Percentiles rank a stretch among this genome's conserved stretches.
Conservation (phyloP, 2,329 filamentous ascomycete species). For the Ophiostoma himal-ulmi region DNA sequence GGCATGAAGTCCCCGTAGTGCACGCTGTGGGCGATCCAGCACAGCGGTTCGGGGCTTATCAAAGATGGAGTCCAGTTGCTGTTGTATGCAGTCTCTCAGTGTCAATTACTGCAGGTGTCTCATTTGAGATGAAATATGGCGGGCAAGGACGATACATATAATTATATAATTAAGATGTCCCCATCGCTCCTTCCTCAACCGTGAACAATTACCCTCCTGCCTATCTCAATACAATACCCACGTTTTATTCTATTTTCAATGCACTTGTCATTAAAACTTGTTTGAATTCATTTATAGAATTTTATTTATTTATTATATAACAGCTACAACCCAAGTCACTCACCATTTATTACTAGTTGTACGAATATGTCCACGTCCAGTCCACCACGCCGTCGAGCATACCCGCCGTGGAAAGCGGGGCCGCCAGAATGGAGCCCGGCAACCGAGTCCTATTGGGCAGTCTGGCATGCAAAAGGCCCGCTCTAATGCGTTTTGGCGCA, state of each 20-base stretch:
- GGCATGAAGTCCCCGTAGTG: constrained; percentile 8
- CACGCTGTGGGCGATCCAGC: constrained; percentile 8
- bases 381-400: not conserved
- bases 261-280: not conserved
- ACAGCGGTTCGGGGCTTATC: not conserved
- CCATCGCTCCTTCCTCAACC: not conserved
- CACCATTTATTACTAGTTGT: not conserved
- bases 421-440: constrained; percentile 18
- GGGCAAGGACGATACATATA: not conserved
- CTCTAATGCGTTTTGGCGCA: constrained; percentile 15
- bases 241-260: not conserved
- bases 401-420: constrained; percentile 21
- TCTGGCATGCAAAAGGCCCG: constrained; percentile 17
- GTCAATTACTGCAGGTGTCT: not conserved
- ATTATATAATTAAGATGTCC: not conserved
- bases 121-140: not conserved
- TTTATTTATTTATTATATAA: not conserved
- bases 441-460: constrained; percentile 19
- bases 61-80: not conserved
- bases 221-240: not conserved
- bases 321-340: not conserved
- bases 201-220: not conserved
- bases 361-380: not conserved
- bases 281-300: not conserved
- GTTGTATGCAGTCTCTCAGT: not conserved